A percentile compares a stretch with the other conserved stretches of the same genome.
phyloP scores from a whole-genome alignment of 139 green algal species.

The Diplosphaera chodatii region DNA sequence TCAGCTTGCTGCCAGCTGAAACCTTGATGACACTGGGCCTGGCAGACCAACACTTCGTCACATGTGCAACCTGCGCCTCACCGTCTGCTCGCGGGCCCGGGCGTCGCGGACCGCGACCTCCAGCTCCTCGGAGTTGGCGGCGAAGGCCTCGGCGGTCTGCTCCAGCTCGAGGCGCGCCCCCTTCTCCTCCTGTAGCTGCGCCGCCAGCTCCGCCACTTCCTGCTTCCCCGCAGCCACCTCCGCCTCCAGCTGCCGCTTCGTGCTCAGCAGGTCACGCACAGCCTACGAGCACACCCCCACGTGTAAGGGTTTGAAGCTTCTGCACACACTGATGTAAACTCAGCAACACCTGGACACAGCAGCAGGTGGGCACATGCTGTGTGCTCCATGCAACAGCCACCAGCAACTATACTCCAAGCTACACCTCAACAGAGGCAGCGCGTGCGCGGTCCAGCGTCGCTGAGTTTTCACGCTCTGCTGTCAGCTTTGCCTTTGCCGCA shows the following conservation, averaged over 20 bases:
- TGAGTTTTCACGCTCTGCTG: slow-evolving; percentile 7
- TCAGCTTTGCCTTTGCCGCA: slow-evolving; percentile 17
- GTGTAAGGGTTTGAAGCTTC: no score
- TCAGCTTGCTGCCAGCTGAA: no score
- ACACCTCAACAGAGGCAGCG: slow-evolving; percentile 15
- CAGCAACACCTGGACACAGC: no score
- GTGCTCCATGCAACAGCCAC: no score
- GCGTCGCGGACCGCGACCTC: not conserved
- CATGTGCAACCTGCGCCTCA: slow-evolving; percentile 13
- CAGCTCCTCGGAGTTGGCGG: slow-evolving; percentile 4
- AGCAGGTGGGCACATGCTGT: no score
- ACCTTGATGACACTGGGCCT: no score
- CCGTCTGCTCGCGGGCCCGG: slow-evolving; percentile 5
- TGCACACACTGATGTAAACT: no score
- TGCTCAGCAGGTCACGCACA: slow-evolving; percentile 11
- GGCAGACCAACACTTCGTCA: no score
- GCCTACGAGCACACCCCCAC: no score
- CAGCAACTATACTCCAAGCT: no score
- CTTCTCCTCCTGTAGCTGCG: not conserved
- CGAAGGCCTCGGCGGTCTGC: not conserved
- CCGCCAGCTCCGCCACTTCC: not conserved
- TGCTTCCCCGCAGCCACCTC: slow-evolving; percentile 3
- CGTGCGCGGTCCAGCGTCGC: slow-evolving; percentile 19
- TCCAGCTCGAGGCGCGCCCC: slow-evolving; percentile 3
- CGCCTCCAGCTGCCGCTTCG: slow-evolving; percentile 12